These are phyloP conservation scores for Trichophyton equinum DNA, from an alignment of 2,329 filamentous ascomycete species.

Conservation along the genomic window DNA sequence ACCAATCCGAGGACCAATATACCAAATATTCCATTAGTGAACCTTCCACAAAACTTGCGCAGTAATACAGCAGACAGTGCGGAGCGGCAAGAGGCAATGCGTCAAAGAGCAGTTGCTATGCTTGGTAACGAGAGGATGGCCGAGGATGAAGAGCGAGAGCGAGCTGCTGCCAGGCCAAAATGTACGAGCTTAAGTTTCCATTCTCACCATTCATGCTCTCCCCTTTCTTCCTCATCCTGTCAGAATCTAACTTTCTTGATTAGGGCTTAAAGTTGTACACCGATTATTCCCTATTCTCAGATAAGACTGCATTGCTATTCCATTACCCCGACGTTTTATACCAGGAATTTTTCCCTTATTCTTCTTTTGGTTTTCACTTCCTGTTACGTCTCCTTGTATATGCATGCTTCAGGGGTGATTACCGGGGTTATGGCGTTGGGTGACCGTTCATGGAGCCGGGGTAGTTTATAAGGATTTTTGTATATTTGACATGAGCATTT, in stretches of 20 bases:
- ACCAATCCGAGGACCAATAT: background rate
- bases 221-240: background rate
- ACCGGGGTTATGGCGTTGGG: background rate
- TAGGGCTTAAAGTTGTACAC: conserved; percentile 12
- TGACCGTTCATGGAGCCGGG: background rate
- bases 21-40: background rate
- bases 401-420: background rate
- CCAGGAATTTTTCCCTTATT: background rate
- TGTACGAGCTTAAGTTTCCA: conserved; percentile 11
- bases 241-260: background rate
- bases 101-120: conserved; percentile 13
- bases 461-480: background rate
- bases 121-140: conserved; percentile 8
- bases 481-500: background rate
- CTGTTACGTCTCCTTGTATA: background rate
- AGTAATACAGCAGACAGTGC: background rate
- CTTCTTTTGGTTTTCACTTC: background rate
- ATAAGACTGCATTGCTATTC: background rate
- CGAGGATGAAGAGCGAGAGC: conserved; percentile 15
- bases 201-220: too few relatives aligned
- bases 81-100: conserved; percentile 11
- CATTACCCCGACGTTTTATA: background rate
- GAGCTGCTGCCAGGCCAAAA: conserved; percentile 13
- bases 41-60: background rate
- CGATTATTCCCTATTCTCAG: conserved; percentile 10